Base-by-base conservation (phyloP, 2,329 filamentous ascomycete genomes). In the Cladophialophora exuberans region DNA sequence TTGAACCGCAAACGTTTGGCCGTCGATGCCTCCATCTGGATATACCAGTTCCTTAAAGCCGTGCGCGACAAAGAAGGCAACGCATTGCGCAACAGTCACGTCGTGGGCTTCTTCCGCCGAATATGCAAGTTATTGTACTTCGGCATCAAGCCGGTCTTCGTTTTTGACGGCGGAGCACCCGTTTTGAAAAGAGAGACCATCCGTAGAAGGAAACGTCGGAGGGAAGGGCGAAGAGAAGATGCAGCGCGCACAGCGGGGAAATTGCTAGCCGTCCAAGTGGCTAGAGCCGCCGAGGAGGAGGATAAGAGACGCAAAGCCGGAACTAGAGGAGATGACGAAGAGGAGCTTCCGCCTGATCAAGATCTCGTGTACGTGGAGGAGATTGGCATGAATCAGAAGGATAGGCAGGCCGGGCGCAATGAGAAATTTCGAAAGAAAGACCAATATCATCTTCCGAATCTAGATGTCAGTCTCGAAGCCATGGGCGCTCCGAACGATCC, bases 61-160 rank as follows among this genome's bases (percentile, higher is more conserved):
- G 94, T 99, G 9, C 92, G 94, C 66, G 94, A 99, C 75, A 97
- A 97, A 68, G 94, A 99, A 73, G 94, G 94, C 50, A 96, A 99
- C 69, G 94, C 94, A 1, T 80, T 99, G 48, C 90, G 92, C 61
- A 99, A 97, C 76, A 93, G 90, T 25, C 94, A 99, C 68, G 84
- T 99, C 30, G 90, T 99, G 38, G 94, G 95, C 33, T 99, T 99
- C 83, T 99, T 99, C 75, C 89, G 94, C 47, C 86, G 94, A 57
- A 96, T 99, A 70, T 99, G 94, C 81, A 99, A 99, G 71, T 82
- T 99, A 1, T 82, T 99, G 1, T 99, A 93, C 82, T 93, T 94
- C 67, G 94, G 95, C 45, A 96, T 99, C 71, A 89, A 88, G 61
- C 95, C 94, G 0, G 91, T 99, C 39, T 99, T 99, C 71, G 92